Conservation (phyloP, 225 moss, liverwort and hornwort species). For the Thuidium tamariscinum region DNA sequence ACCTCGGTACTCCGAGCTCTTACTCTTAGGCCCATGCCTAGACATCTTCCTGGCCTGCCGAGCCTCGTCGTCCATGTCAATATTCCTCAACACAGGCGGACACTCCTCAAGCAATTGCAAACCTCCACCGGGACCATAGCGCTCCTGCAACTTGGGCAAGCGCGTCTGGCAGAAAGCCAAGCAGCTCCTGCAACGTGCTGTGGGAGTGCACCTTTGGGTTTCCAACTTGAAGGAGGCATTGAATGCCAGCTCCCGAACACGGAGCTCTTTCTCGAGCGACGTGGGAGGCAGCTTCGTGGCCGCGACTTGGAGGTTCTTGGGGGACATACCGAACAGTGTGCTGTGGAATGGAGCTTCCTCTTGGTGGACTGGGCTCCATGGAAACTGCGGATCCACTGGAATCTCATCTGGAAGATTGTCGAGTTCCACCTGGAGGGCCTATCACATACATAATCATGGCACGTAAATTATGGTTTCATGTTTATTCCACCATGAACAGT, state of each 20-base stretch:
- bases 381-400: not conserved
- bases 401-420: not conserved
- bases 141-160: not conserved
- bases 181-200: not conserved
- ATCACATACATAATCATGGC: not conserved
- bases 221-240: not conserved
- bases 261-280: too few relatives aligned
- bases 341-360: too few relatives aligned
- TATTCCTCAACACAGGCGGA: not conserved
- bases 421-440: not conserved
- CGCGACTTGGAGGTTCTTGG: not conserved
- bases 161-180: not conserved
- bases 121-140: not conserved
- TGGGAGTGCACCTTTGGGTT: not conserved
- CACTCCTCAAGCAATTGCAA: not conserved
- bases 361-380: not conserved
- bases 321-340: not conserved
- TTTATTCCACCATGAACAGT: not conserved
- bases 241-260: not conserved
- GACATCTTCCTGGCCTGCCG: not conserved
- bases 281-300: too few relatives aligned
- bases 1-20: conserved; percentile 15
- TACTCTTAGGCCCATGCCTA: conserved; percentile 24
- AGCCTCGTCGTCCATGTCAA: not conserved
- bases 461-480: not conserved